A percentile compares a stretch with the other conserved stretches of the same genome.
Conservation (phyloP, 2,329 filamentous ascomycete genomes). For the Neopestalotiopsis sp. region DNA sequence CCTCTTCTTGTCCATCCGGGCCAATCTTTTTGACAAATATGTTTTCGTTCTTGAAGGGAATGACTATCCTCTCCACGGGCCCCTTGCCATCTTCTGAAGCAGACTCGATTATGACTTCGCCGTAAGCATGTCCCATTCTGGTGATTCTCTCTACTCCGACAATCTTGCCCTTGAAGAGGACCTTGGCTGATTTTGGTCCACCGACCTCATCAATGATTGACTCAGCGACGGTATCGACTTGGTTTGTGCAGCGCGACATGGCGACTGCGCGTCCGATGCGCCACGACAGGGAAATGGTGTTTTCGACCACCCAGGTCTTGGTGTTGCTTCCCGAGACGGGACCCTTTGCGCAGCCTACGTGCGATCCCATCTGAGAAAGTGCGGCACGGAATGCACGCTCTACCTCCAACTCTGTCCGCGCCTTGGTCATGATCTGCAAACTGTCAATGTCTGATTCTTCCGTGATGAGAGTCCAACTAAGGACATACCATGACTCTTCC, state of each 20-base stretch:
- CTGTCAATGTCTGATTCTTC: background rate
- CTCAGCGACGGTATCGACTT: conserved; percentile 56
- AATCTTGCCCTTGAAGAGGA: conserved; percentile 66
- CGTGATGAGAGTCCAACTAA: background rate
- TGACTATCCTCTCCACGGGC: conserved; percentile 46
- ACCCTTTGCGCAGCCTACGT: conserved; percentile 49
- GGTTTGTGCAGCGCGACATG: conserved; percentile 49
- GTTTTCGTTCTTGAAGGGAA: conserved; percentile 76
- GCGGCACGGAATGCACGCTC: conserved; percentile 53
- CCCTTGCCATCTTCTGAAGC: conserved; percentile 31
- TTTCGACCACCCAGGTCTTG: conserved; percentile 50
- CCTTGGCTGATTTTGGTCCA: conserved; percentile 52
- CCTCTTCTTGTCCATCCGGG: conserved; percentile 37
- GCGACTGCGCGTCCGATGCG: conserved; percentile 63
- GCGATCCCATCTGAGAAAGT: conserved; percentile 55
- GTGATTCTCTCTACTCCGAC: conserved; percentile 58
- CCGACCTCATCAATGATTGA: conserved; percentile 61
- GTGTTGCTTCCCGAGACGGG: conserved; percentile 51
- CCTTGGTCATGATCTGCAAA: conserved; percentile 44
- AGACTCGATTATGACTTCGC: conserved; percentile 58
- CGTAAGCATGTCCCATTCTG: conserved; percentile 60
- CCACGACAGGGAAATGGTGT: conserved; percentile 56
- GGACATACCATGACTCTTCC: conserved; percentile 48
- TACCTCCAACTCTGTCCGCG: conserved; percentile 45
- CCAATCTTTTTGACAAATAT: conserved; percentile 54